Evolutionary conservation across 768 basidiomycete species (phyloP), one percentile per base, ranked within the genome.

Genomic region (Omphalotus guepiniiformis): DNA sequence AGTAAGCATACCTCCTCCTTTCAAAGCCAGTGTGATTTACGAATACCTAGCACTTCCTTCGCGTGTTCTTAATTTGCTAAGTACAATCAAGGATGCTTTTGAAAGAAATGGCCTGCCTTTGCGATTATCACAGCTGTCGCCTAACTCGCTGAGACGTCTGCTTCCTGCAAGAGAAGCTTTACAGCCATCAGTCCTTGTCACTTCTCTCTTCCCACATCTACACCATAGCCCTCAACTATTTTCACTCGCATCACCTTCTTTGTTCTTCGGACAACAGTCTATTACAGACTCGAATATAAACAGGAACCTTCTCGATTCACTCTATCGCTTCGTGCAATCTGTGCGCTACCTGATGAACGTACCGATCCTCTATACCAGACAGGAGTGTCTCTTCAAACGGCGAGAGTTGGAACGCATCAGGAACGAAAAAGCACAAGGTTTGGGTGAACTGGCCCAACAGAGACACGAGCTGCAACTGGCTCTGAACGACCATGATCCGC

Each of bases 141-240:
- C 76, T 0, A 63, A 72, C 13, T 73, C 76, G 18, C 53, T 86
- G 6, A 67, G 69, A 37, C 67, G 61, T 42, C 63, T 80, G 11
- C 78, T 82, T 47, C 71, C 76, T 13, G 64, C 72, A n/a, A 60
- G 52, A 2, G 65, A 66, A 35, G 64, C 69, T 30, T 62, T 77
- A 38, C 80, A 71, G 16, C 78, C 72, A 15, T 71, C 70, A 30
- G 62, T 71, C n/a, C 63, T 88, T 29, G 69, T 78, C 21, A 69
- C 74, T 15, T 71, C 81, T 1, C 65, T 87, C 42, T 89, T 88
- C 60, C 88, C 86, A 13, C 83, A 89, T 59, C 67, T 84, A 21
- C 60, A 62, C 42, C 52, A 58, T 36, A 63, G 37, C 62, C 63
- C 12, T 62, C 57, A 40, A 56, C 57, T 52, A 61, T 49, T 45